Base-by-base conservation (phyloP, 352 stramenopile genomes). In the Pilasporangium apinafurcum region DNA sequence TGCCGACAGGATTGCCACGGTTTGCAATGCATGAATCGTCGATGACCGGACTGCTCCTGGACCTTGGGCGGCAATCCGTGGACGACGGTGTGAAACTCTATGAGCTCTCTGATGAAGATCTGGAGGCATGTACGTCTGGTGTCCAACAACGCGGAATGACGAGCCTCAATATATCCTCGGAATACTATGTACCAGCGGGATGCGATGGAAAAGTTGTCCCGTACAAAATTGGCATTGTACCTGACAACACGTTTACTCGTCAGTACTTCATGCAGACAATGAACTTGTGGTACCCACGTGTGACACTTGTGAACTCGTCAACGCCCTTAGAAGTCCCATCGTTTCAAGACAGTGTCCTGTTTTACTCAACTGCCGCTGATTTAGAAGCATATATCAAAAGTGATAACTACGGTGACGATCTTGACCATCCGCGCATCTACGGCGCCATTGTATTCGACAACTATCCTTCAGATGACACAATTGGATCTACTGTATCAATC, bases 251-350 rank as follows among this genome's bases (percentile, higher is more conserved):
- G 10, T 87, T 83, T 33, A 84, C 70, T n/a, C 51, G 66, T 8
- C 48, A 78, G 4, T 86, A 86, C 48, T 81, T 86, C 32, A 63
- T 82, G 56, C 48, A 80, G 40, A 81, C 68, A 0, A 79, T 85
- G 68, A 56, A 67, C 32, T 16, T 59, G 16, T 86, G 74, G 70
- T 86, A 79, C 30, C 66, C 66, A 16, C 36, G 62, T 10, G 50
- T 75, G 12, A 42, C 42, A 14, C 16, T 67, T 1, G 29, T 35
- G 5, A 57, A 76, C 40, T 53, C 51, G 14, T 37, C 31, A 21
- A 35, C 30, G 3, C 56, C 67, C 18, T 45, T 53, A 0, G 37
- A 69, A 20, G 53, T 86, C 29, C 76, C 76, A 14, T 83, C 68
- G 8, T 60, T 83, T 1, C 28, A 59, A 16, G 71, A 85, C 28